phyloP scores from a whole-genome alignment of 116 monocot genomes.

The Zostera marina region DNA sequence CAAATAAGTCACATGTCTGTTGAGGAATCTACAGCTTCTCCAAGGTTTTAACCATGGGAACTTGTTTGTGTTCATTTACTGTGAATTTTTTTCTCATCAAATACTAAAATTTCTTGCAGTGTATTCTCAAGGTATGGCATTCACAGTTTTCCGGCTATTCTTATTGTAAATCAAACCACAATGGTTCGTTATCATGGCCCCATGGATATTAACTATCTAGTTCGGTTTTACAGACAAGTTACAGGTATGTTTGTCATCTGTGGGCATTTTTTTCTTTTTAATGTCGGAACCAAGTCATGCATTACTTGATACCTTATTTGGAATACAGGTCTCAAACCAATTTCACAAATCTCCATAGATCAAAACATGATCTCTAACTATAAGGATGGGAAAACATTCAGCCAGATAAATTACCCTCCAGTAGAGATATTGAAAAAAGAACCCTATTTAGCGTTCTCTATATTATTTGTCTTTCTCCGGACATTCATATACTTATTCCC shows the following conservation, averaged over 20 bases:
- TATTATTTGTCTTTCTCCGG: conserved; percentile 39
- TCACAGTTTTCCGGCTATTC: conserved; percentile 54
- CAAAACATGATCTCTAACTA: conserved; percentile 1
- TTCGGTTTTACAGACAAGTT: conserved; percentile 38
- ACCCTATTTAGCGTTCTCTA: conserved; percentile 36
- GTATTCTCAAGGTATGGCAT: conserved; percentile 59
- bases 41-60: conserved; percentile 29
- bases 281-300: too few relatives aligned
- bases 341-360: conserved; percentile 26
- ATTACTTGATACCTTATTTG: not conserved
- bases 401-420: conserved; percentile 10
- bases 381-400: conserved; percentile 1
- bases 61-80: not conserved
- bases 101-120: conserved; percentile 17
- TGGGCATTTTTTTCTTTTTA: not conserved
- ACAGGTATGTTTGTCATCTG: conserved; percentile 33
- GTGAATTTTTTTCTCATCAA: not conserved
- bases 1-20: conserved; percentile 50
- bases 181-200: conserved; percentile 36
- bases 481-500: conserved; percentile 25
- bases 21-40: conserved; percentile 60
- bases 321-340: conserved; percentile 45
- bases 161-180: conserved; percentile 26
- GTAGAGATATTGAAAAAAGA: conserved; percentile 30
- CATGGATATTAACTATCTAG: conserved; percentile 44